phyloP scores from a whole-genome alignment of 2,329 filamentous ascomycete genomes.

The Remersonia thermophila region DNA sequence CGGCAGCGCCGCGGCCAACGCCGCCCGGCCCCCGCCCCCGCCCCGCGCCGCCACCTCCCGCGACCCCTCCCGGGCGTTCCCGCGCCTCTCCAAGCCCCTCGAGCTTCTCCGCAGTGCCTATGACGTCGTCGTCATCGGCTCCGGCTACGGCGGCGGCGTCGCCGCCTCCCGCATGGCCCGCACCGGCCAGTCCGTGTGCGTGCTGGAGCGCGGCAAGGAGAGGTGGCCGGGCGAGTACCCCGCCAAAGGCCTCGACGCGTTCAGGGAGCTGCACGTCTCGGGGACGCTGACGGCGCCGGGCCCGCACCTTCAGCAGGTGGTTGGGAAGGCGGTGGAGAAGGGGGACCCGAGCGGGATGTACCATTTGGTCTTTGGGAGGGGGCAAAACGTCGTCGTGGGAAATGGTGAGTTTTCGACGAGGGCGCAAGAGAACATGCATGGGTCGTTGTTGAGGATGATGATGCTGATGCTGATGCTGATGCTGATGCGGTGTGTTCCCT shows the following conservation, averaged over 20 bases:
- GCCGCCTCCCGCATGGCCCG: conserved; percentile 54
- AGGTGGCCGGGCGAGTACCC: conserved; percentile 57
- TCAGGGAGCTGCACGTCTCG: conserved; percentile 42
- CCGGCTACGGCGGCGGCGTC: conserved; percentile 55
- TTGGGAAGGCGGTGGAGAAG: conserved; percentile 30
- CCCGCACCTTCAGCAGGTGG: conserved; percentile 17
- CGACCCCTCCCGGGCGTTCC: conserved; percentile 23
- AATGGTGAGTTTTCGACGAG: conserved; percentile 35
- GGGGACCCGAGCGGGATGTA: conserved; percentile 50
- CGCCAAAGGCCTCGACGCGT: conserved; percentile 30
- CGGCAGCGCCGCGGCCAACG: conserved; percentile 21
- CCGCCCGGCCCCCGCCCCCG: no score
- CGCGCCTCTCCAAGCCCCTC: conserved; percentile 43
- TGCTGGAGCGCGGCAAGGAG: conserved; percentile 53
- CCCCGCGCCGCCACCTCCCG: no score
- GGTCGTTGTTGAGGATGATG: no score
- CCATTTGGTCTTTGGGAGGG: conserved; percentile 49
- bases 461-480: no score
- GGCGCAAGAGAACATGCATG: no score
- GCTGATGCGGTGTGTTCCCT: no score
- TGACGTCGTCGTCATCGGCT: conserved; percentile 56
- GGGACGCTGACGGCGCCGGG: conserved; percentile 36
- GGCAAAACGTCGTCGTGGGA: conserved; percentile 49
- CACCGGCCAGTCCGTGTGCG: conserved; percentile 46
- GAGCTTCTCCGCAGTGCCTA: conserved; percentile 46